Base-by-base conservation (phyloP, 257 asterid species). In the Striga asiatica region DNA sequence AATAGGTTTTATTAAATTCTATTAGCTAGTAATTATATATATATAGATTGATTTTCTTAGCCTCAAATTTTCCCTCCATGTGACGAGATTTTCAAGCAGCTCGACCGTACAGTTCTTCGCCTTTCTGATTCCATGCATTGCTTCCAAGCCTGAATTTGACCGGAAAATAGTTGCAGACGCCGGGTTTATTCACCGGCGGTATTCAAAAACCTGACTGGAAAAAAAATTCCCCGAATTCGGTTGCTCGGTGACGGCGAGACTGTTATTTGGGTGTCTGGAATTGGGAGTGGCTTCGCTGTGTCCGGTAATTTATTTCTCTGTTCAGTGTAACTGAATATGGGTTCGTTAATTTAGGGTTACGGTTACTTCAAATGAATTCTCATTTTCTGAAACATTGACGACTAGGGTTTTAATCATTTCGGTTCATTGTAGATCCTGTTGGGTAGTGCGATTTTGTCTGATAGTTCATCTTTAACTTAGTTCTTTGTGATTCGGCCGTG, bases 31-130 rank as follows among this genome's bases (percentile, higher is more conserved):
- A n/a, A n/a, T n/a, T n/a, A n/a, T n/a, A n/a, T n/a, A n/a, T n/a
- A n/a, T n/a, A n/a, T n/a, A n/a, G n/a, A n/a, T n/a, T n/a, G n/a
- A n/a, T n/a, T n/a, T n/a, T n/a, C n/a, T n/a, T n/a, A n/a, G n/a
- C n/a, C n/a, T n/a, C n/a, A n/a, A n/a, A n/a, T 25, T 42, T 65
- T 74, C 74, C 76, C 76, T 66, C 80, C 80, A 70, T 58, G n/a
- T 71, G 23, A 25, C 74, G 22, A 52, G n/a, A n/a, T n/a, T n/a
- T n/a, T n/a, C n/a, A 37, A 68, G 58, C 71, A 14, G 24, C 66
- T 64, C 60, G 13, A 64, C 28, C 65, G 49, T 14, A 2, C 18
- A 21, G 27, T 16, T 56, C 46, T n/a, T 32, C 29, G 11, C 17
- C 38, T 16, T 39, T 50, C 42, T 13, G 13, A 19, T 46, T 58